Conservation (phyloP, 495 filamentous ascomycete genomes). For the Trichodelitschia bisporula region DNA sequence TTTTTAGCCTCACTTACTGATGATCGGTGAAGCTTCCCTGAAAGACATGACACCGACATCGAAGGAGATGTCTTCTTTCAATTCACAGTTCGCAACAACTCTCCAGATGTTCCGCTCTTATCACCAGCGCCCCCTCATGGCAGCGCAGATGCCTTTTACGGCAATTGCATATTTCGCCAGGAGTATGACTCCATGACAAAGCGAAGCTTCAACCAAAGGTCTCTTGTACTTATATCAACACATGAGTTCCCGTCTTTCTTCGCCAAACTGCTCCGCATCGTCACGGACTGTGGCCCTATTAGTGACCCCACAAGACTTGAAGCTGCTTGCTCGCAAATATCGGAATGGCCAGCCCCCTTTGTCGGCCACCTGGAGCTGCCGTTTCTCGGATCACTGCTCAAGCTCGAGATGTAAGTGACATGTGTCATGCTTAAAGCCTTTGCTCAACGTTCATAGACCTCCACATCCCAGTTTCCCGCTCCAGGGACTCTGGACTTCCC, state of each 20-base stretch:
- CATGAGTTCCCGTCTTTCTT: conserved; percentile 14
- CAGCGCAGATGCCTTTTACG: conserved; percentile 9
- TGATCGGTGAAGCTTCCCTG: conserved; percentile 12
- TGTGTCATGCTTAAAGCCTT: neutral
- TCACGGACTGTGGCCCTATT: conserved; percentile 9
- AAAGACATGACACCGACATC: conserved; percentile 12
- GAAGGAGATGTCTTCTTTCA: conserved; percentile 11
- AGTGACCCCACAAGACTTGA: conserved; percentile 10
- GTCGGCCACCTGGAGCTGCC: conserved; percentile 10
- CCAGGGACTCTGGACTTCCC: conserved; percentile 10
- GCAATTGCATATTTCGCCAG: conserved; percentile 12
- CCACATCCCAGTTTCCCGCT: conserved; percentile 14
- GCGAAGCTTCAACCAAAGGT: conserved; percentile 13
- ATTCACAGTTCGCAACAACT: conserved; percentile 14
- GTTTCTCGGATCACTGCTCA: conserved; percentile 11
- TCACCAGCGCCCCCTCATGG: conserved; percentile 11
- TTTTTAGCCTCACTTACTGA: neutral
- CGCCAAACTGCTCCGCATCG: conserved; percentile 7
- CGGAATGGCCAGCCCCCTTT: conserved; percentile 11
- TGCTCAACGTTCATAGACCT: conserved; percentile 2
- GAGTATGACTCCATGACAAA: conserved; percentile 12
- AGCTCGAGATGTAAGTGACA: conserved; percentile 11
- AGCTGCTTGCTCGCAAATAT: conserved; percentile 10
- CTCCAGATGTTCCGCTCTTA: conserved; percentile 8
- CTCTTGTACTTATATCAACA: conserved; percentile 11